phyloP scores from a whole-genome alignment of 2,329 filamentous ascomycete genomes.

The Cadophora gregata region DNA sequence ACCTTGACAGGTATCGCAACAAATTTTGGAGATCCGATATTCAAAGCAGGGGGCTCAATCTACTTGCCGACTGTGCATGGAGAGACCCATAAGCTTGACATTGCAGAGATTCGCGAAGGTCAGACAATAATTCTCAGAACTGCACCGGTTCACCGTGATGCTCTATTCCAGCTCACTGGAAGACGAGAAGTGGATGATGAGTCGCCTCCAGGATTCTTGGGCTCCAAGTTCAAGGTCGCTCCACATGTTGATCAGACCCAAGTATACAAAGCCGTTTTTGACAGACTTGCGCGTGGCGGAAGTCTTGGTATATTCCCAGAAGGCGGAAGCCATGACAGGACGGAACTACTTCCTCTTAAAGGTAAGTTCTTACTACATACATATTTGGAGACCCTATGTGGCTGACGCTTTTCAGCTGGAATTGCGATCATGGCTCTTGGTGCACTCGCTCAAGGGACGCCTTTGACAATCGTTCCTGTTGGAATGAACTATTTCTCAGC shows the following conservation, averaged over 20 bases:
- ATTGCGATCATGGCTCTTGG: slow-evolving; percentile 62
- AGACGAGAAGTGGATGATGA: not conserved
- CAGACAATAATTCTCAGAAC: slow-evolving; percentile 20
- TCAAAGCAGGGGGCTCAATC: slow-evolving; percentile 28
- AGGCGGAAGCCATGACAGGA: slow-evolving; percentile 93
- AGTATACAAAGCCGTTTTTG: slow-evolving; percentile 92
- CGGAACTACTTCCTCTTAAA: slow-evolving; percentile 89
- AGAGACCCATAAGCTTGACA: slow-evolving; percentile 30
- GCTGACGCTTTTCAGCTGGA: slow-evolving; percentile 20
- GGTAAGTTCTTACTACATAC: slow-evolving; percentile 6
- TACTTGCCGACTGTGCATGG: slow-evolving; percentile 29
- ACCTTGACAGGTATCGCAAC: slow-evolving; percentile 24
- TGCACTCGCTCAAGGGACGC: slow-evolving; percentile 79
- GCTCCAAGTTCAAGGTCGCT: slow-evolving; percentile 76
- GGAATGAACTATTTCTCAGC: slow-evolving; percentile 99
- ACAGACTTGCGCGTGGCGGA: slow-evolving; percentile 78
- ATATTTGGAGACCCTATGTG: too few species aligned
- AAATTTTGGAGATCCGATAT: slow-evolving; percentile 24
- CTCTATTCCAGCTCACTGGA: slow-evolving; percentile 19
- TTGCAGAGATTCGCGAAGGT: slow-evolving; percentile 22
- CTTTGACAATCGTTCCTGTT: slow-evolving; percentile 90
- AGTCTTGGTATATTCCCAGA: slow-evolving; percentile 97
- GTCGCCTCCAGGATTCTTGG: slow-evolving; percentile 56
- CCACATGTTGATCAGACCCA: slow-evolving; percentile 93
- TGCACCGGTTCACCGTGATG: slow-evolving; percentile 16